phyloP scores from a whole-genome alignment of 495 filamentous ascomycete genomes.

The Neohortaea acidophila region DNA sequence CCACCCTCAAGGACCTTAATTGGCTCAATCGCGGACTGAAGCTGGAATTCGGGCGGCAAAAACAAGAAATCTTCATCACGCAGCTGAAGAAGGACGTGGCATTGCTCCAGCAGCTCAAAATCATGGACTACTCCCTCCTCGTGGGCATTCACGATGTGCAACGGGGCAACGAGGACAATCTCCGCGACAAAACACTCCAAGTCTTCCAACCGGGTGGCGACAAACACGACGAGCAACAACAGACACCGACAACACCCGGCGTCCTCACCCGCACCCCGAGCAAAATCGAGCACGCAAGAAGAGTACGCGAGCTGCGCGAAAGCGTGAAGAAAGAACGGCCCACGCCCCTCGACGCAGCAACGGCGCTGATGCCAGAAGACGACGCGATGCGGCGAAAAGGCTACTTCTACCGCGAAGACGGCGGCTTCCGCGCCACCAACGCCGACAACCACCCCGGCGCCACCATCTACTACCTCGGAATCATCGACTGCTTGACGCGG shows the following conservation, averaged over 20 bases:
- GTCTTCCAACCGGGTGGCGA: conserved; percentile 86
- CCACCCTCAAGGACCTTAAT: conserved; percentile 92
- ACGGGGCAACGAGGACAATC: conserved; percentile 84
- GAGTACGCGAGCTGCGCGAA: conserved; percentile 80
- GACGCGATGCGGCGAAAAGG: conserved; percentile 50
- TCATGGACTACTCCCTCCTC: conserved; percentile 97
- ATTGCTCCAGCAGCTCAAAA: conserved; percentile 69
- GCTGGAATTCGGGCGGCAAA: conserved; percentile 72
- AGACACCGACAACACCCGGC: conserved; percentile 1
- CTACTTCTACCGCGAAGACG: conserved; percentile 83
- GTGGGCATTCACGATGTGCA: conserved; percentile 85
- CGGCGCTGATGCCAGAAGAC: conserved; percentile 78
- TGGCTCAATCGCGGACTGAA: conserved; percentile 79
- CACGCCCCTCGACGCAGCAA: conserved; percentile 70
- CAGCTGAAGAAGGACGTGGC: conserved; percentile 80
- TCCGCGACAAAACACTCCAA: conserved; percentile 85
- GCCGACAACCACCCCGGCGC: conserved; percentile 73
- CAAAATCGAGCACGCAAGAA: conserved; percentile 80
- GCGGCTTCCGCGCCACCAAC: conserved; percentile 84
- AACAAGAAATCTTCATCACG: conserved; percentile 71
- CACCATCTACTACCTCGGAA: conserved; percentile 93
- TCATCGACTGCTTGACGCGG: conserved; percentile 93
- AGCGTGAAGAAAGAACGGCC: conserved; percentile 86
- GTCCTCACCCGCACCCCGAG: conserved; percentile 75
- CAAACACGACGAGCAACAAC: conserved; percentile 31